These are phyloP conservation scores for Alternaria ventricosa DNA, from an alignment of 2,329 filamentous ascomycete genomes.

Conservation along the genomic window DNA sequence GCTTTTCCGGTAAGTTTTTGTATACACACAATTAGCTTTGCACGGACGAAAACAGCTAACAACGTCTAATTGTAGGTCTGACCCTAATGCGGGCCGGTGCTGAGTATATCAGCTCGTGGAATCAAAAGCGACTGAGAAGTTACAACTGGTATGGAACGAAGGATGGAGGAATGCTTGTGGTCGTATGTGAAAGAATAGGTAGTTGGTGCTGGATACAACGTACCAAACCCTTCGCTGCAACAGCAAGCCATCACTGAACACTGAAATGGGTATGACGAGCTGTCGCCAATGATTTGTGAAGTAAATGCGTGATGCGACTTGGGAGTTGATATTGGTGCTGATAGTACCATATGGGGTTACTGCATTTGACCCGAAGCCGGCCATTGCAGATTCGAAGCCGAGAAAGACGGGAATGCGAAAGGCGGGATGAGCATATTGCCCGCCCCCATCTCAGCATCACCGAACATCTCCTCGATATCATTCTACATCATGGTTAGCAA, in stretches of 20 bases:
- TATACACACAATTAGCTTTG: not conserved
- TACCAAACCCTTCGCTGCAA: not conserved
- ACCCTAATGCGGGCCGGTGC: not conserved
- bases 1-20: not conserved
- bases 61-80: not conserved
- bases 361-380: not conserved
- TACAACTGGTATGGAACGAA: not conserved
- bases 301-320: not conserved
- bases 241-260: not conserved
- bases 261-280: not conserved
- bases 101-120: not conserved
- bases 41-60: not conserved
- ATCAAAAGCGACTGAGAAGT: not conserved
- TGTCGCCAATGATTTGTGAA: not conserved
- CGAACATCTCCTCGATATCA: constrained; percentile 56
- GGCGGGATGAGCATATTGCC: constrained; percentile 44
- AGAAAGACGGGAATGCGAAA: constrained; percentile 44
- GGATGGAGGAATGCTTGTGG: not conserved
- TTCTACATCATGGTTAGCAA: constrained; percentile 40
- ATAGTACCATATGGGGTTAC: not conserved
- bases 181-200: not conserved
- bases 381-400: constrained; percentile 32
- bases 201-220: not conserved
- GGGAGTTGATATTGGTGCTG: not conserved
- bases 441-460: constrained; percentile 34